These are phyloP conservation scores for Cucumis sativus DNA, from an alignment of 306 rosid species.

Conservation along the genomic window Cucumber_9930_V3 NC_026659.2:23070501-23071000, in stretches of 20 bases:
- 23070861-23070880: no score
- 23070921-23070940: no score
- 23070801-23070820: slow-evolving; percentile 38
- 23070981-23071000: no score
- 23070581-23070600: neutral
- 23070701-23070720: slow-evolving; percentile 93
- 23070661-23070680: slow-evolving; percentile 96
- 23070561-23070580: slow-evolving; percentile 40
- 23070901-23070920: no score
- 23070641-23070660: slow-evolving; percentile 5
- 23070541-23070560: slow-evolving; percentile 91
- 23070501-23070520: slow-evolving; percentile 98
- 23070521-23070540: slow-evolving; percentile 53
- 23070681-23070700: slow-evolving; percentile 96
- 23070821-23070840: neutral
- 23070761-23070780: slow-evolving; percentile 88
- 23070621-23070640: neutral
- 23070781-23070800: slow-evolving; percentile 86
- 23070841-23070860: no score
- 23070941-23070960: no score
- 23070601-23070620: neutral
- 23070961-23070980: no score
- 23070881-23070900: no score
- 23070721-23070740: slow-evolving; percentile 68
- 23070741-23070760: slow-evolving; percentile 85